Evolutionary conservation across 495 filamentous ascomycete genomes (phyloP).

Genomic region (Penicillium samsonianum): DNA sequence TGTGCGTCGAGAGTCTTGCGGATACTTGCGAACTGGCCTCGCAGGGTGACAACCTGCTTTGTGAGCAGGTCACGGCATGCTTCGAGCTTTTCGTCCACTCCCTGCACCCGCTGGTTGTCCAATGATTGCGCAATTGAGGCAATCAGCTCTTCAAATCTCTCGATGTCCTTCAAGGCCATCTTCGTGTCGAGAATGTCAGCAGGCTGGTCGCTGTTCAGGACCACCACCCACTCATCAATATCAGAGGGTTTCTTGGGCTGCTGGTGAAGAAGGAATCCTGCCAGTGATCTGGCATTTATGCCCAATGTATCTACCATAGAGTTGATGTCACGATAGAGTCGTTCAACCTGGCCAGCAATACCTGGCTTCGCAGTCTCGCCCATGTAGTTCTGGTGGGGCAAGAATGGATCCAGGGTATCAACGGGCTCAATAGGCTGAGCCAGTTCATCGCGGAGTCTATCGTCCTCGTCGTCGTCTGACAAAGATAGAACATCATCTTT

Average conservation of each 20-base stretch:
- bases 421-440: constrained; percentile 51
- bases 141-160: constrained; percentile 60
- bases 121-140: constrained; percentile 58
- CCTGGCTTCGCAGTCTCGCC: constrained; percentile 57
- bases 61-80: constrained; percentile 58
- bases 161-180: constrained; percentile 71
- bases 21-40: constrained; percentile 70
- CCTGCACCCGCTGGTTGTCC: constrained; percentile 62
- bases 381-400: constrained; percentile 70
- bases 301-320: constrained; percentile 94
- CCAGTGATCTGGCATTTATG: constrained; percentile 76
- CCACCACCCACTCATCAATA: constrained; percentile 30
- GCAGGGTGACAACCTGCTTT: constrained; percentile 66
- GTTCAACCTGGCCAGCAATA: constrained; percentile 77
- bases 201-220: constrained; percentile 44
- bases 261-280: constrained; percentile 64
- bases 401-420: constrained; percentile 59
- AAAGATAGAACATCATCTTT: constrained; percentile 44
- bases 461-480: constrained; percentile 66
- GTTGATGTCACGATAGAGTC: constrained; percentile 89
- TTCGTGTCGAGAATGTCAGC: constrained; percentile 55
- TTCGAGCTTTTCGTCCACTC: constrained; percentile 63
- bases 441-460: constrained; percentile 59
- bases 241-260: constrained; percentile 61
- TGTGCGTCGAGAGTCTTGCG: constrained; percentile 69